Evolutionary conservation across 2,329 filamentous ascomycete species (phyloP).

Genomic region (Phyllosticta citribraziliensis): DNA sequence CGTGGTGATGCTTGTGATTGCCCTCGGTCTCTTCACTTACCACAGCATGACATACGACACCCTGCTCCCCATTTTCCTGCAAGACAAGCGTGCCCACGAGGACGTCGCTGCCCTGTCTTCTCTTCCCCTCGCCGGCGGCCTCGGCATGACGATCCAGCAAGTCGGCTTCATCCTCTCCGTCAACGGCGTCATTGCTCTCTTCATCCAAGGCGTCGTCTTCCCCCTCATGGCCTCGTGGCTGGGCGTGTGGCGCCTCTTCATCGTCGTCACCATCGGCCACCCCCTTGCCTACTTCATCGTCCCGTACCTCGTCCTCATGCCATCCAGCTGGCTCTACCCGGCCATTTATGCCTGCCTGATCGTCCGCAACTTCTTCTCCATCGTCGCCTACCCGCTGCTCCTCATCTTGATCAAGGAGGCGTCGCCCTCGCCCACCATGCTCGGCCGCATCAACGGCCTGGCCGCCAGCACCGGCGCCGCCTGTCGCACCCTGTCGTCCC

Average conservation of each 20-base stretch:
- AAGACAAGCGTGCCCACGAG: constrained; percentile 51
- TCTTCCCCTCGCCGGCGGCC: constrained; percentile 43
- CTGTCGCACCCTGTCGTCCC: constrained; percentile 59
- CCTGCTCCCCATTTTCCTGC: constrained; percentile 83
- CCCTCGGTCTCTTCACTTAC: constrained; percentile 83
- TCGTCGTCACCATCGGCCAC: constrained; percentile 55
- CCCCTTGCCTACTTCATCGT: constrained; percentile 60
- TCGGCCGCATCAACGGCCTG: constrained; percentile 63
- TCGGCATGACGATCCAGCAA: constrained; percentile 55
- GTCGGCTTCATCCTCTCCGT: constrained; percentile 60
- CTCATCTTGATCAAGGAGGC: constrained; percentile 66
- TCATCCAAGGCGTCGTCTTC: constrained; percentile 64
- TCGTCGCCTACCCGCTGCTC: constrained; percentile 57
- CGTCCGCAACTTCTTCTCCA: constrained; percentile 57
- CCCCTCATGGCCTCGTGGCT: constrained; percentile 53
- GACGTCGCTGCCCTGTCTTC: constrained; percentile 21
- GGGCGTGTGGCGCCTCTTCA: constrained; percentile 58
- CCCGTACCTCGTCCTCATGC: constrained; percentile 55
- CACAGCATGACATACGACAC: constrained; percentile 95
- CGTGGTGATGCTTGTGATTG: constrained; percentile 67
- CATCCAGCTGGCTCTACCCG: constrained; percentile 42
- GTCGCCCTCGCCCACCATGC: constrained; percentile 49
- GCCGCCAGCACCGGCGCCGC: constrained; percentile 63
- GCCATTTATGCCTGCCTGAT: constrained; percentile 58
- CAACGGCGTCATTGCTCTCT: constrained; percentile 61